These are phyloP conservation scores for Psidium guajava DNA, from an alignment of 345 rosid species.

Conservation along the genomic window DNA sequence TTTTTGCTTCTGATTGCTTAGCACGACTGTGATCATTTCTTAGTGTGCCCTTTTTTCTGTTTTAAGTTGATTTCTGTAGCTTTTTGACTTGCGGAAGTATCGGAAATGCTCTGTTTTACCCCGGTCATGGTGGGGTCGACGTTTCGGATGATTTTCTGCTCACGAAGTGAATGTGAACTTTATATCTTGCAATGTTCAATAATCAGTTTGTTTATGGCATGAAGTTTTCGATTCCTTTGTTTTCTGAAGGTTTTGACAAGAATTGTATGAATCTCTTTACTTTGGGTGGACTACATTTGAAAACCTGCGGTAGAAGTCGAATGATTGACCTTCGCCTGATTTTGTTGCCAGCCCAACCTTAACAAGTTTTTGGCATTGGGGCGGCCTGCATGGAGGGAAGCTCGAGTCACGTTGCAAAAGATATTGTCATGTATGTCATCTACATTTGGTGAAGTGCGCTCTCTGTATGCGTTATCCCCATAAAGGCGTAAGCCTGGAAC, in stretches of 20 bases:
- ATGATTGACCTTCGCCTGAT: neutral
- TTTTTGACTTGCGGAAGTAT: neutral
- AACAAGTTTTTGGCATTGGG: constrained; percentile 80
- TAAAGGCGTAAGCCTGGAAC: neutral
- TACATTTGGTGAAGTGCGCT: neutral
- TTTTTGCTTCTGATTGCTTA: neutral
- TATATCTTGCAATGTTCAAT: neutral
- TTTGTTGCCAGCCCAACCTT: constrained; percentile 57
- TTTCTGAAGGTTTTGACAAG: neutral
- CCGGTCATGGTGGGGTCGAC: too few relatives aligned
- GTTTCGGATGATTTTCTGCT: neutral
- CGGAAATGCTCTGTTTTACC: neutral
- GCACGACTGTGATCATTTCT: neutral
- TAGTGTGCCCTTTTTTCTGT: neutral
- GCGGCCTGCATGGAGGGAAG: constrained; percentile 94
- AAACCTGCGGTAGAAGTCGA: neutral
- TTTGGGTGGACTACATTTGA: neutral
- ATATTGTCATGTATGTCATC: constrained; percentile 54
- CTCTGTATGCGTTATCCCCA: neutral
- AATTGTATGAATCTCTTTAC: neutral
- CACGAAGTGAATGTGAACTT: neutral
- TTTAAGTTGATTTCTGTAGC: neutral
- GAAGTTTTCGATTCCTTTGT: neutral
- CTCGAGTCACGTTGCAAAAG: constrained; percentile 76
- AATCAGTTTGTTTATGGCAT: neutral